Evolutionary conservation across 1,284 basidiomycete genomes (phyloP), one percentile per base, ranked within the genome.

Genomic region (Kwoniella shivajii): DNA sequence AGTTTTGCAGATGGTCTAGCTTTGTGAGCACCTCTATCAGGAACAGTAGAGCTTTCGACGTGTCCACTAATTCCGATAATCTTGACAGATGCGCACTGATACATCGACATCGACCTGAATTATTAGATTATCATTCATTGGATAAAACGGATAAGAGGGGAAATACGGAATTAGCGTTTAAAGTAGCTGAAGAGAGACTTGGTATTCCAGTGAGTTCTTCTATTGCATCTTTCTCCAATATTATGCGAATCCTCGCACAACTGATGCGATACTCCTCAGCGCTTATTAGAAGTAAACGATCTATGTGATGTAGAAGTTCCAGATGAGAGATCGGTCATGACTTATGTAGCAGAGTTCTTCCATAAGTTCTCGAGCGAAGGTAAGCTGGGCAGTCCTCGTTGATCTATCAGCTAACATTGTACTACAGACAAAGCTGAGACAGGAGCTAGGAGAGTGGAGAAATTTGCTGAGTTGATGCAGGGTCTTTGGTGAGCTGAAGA

Each of bases 321-420:
- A 0, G 95, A 99, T 75, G 95, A 99, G 76, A 86, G 92, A 43
- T 93, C 90, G 77, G 78, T 83, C 18, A 83, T 83, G 80, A 83
- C 82, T 37, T 83, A 83, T 54, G 80, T 84, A 24, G 95, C 95
- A 34, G 92, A 92, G 70, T 98, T 85, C 78, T 99, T 99, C 82
- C 95, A 99, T 75, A 95, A 95, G 0, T 99, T 99, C 76, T 95
- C 92, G 0, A 88, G 90, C 1, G 94, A 96, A 88, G 92, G 92
- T 92, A 65, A 61, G 84, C 73, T 16, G 7, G n/a, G 33, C 5
- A 13, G 20, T 24, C 29, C 16, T 6, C 9, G 11, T 14, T 26
- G 24, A 11, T 22, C 13, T 20, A 4, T 44, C 2, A 7, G 39
- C 50, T 52, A 24, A 52, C 29, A 22, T 20, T 24, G 27, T 0